phyloP scores from a whole-genome alignment of 2,329 filamentous ascomycete species.

The Fusarium luffae region DNA sequence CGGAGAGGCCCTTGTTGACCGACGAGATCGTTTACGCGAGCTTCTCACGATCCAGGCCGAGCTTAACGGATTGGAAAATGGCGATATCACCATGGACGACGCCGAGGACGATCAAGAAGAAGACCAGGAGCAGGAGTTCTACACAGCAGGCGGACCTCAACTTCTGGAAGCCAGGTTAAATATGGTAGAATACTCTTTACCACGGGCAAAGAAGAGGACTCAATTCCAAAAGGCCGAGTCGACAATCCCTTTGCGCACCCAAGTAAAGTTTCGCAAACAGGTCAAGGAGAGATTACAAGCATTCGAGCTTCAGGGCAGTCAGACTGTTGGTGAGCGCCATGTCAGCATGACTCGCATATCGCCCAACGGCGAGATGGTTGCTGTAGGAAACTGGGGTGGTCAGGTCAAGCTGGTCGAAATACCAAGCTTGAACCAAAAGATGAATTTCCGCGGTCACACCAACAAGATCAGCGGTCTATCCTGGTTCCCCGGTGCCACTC shows the following conservation, averaged over 20 bases:
- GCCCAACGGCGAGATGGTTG: constrained; percentile 83
- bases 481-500: constrained; percentile 87
- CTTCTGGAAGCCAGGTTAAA: constrained; percentile 80
- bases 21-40: constrained; percentile 86
- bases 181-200: constrained; percentile 86
- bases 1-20: constrained; percentile 86
- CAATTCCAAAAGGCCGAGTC: constrained; percentile 83
- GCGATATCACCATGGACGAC: constrained; percentile 72
- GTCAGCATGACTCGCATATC: constrained; percentile 93
- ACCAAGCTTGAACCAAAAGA: constrained; percentile 82
- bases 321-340: constrained; percentile 90
- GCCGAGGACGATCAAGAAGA: constrained; percentile 70
- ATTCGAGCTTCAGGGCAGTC: constrained; percentile 93
- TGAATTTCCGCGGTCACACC: constrained; percentile 82
- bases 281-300: constrained; percentile 84
- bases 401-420: constrained; percentile 87
- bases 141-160: constrained; percentile 81
- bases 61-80: constrained; percentile 64
- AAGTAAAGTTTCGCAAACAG: constrained; percentile 90
- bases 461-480: constrained; percentile 90
- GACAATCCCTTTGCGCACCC: constrained; percentile 84
- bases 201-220: constrained; percentile 80
- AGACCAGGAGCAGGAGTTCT: constrained; percentile 93
- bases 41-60: constrained; percentile 80
- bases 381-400: constrained; percentile 93